Percentiles rank a stretch among this genome's conserved stretches.
phyloP scores from a whole-genome alignment of 2,329 filamentous ascomycete species.

The Monosporascus sp. region DNA sequence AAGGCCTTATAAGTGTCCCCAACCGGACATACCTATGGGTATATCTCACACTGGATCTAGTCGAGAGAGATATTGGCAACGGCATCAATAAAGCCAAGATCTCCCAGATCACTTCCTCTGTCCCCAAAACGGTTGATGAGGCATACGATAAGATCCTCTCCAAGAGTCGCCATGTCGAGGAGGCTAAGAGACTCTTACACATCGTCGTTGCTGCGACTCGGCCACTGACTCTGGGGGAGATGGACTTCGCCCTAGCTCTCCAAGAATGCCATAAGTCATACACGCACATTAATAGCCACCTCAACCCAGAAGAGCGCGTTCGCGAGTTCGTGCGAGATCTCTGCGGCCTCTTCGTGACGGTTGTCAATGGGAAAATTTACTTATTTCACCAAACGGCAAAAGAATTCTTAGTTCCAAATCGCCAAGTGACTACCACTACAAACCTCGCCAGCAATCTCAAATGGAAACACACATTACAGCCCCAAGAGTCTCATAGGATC shows the following conservation, averaged over 20 bases:
- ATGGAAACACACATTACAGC: conserved; percentile 4
- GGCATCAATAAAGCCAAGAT: no score
- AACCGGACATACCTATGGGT: conserved; percentile 22
- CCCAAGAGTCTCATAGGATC: conserved; percentile 4
- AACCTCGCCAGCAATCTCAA: neutral
- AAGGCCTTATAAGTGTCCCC: conserved; percentile 6
- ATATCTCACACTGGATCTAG: conserved; percentile 12
- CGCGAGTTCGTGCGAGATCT: conserved; percentile 17
- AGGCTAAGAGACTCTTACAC: conserved; percentile 27
- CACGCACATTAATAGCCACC: no score
- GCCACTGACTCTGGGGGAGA: conserved; percentile 28
- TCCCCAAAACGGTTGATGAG: conserved; percentile 22
- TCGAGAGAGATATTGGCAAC: conserved; percentile 11
- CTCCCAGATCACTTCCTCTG: neutral
- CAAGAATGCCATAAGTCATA: neutral
- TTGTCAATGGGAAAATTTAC: conserved; percentile 29
- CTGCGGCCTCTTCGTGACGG: conserved; percentile 32
- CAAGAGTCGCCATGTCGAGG: conserved; percentile 17
- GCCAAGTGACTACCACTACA: no score
- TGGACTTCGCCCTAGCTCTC: conserved; percentile 18
- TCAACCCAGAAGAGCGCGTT: conserved; percentile 7
- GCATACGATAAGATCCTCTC: conserved; percentile 32
- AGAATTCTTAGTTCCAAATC: conserved; percentile 27
- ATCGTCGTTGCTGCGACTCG: conserved; percentile 28
- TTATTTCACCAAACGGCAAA: conserved; percentile 35